phyloP scores from a whole-genome alignment of 2,329 filamentous ascomycete genomes.

The Cryphonectria radicalis region DNA sequence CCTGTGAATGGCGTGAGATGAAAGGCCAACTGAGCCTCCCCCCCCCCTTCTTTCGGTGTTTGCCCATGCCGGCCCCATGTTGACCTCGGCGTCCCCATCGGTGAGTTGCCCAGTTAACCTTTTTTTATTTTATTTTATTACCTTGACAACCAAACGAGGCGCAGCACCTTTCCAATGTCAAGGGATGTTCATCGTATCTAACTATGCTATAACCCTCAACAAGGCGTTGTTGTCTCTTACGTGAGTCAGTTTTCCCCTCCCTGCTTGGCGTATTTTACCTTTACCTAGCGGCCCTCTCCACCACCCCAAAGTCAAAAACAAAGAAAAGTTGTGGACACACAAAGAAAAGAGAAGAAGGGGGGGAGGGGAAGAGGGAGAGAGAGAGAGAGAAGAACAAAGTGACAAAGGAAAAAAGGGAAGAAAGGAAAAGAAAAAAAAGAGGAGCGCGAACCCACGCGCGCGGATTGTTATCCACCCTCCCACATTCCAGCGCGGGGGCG shows the following conservation, averaged over 20 bases:
- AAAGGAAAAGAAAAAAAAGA: too few species aligned
- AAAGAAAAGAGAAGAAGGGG: too few species aligned
- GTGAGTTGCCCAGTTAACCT: neutral
- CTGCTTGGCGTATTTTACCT: neutral
- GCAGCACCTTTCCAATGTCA: neutral
- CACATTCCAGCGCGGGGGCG: neutral
- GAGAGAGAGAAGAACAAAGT: neutral
- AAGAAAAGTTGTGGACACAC: too few species aligned
- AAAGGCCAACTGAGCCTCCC: neutral
- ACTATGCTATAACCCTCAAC: neutral
- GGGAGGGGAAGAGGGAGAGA: too few species aligned
- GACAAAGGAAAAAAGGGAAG: neutral
- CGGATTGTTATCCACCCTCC: neutral
- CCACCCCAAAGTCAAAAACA: too few species aligned
- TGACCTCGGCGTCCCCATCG: conserved; percentile 1
- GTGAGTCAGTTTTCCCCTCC: neutral
- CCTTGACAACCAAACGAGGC: neutral
- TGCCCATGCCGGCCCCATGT: neutral
- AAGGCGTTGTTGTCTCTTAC: neutral
- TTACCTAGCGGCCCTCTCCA: too few species aligned
- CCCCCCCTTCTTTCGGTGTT: neutral
- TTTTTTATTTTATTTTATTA: neutral
- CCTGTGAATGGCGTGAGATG: neutral
- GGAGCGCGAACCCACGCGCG: neutral
- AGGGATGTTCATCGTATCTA: neutral